phyloP scores from a whole-genome alignment of 768 basidiomycete species.

The Dentipellis sp. region DNA sequence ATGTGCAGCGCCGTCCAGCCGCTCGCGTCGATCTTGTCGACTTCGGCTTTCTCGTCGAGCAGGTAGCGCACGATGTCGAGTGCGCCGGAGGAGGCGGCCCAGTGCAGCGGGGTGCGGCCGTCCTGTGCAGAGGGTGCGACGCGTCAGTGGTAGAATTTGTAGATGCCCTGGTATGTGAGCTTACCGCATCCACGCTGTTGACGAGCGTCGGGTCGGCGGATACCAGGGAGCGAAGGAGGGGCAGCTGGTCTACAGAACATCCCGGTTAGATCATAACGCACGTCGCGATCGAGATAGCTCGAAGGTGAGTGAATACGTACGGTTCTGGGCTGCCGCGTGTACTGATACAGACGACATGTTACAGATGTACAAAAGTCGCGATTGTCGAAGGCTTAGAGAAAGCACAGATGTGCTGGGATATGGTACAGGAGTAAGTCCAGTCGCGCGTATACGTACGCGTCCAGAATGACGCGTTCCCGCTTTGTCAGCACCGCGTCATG shows the following conservation, averaged over 20 bases:
- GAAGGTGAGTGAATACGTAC: background rate
- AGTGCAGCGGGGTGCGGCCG: constrained; percentile 74
- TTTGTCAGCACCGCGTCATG: too few relatives aligned
- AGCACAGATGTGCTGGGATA: background rate
- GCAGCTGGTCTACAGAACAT: constrained; percentile 47
- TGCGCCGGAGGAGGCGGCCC: constrained; percentile 72
- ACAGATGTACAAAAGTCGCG: background rate
- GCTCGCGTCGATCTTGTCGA: constrained; percentile 53
- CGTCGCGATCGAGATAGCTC: background rate
- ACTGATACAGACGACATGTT: background rate
- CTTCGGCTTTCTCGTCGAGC: constrained; percentile 60
- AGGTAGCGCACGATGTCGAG: constrained; percentile 59
- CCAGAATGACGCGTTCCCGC: too few relatives aligned
- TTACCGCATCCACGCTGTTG: constrained; percentile 55
- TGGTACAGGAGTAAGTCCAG: background rate
- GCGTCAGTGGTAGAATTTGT: background rate
- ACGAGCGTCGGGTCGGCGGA: constrained; percentile 52
- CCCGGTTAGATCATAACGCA: constrained; percentile 57
- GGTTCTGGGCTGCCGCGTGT: background rate
- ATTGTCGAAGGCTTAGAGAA: background rate
- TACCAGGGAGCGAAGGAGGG: constrained; percentile 58
- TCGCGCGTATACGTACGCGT: background rate
- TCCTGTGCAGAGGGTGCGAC: constrained; percentile 36
- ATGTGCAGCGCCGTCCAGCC: constrained; percentile 81
- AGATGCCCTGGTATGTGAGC: constrained; percentile 4